Percentiles rank a stretch among this genome's conserved stretches.
phyloP scores from a whole-genome alignment of 225 moss, liverwort and hornwort species.

The Marchantia polymorpha region DNA sequence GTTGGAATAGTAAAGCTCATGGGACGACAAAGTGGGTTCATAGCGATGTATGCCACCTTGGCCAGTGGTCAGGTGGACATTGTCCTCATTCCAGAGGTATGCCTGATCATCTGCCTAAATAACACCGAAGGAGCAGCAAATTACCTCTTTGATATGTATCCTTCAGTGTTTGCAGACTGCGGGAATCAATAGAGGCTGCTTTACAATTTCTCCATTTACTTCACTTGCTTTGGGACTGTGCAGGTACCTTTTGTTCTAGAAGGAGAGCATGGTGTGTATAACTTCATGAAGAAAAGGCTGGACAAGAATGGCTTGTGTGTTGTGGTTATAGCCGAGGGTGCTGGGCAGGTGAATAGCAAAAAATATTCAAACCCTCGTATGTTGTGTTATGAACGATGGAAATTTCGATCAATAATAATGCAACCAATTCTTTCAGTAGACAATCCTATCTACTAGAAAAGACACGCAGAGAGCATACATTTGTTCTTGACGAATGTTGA shows the following conservation, averaged over 20 bases:
- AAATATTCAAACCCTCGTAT: neutral
- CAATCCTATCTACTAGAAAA: too few relatives aligned
- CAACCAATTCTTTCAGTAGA: too few relatives aligned
- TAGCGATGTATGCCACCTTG: constrained; percentile 93
- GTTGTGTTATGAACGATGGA: too few relatives aligned
- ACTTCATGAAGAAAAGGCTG: constrained; percentile 61
- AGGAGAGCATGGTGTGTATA: constrained; percentile 63
- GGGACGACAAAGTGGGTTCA: constrained; percentile 95
- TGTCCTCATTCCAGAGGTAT: constrained; percentile 90
- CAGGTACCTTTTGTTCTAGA: constrained; percentile 78
- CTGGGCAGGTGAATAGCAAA: constrained; percentile 63
- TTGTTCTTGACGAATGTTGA: too few relatives aligned
- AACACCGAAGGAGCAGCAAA: too few relatives aligned
- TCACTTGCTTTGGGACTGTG: constrained; percentile 1
- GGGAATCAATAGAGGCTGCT: neutral
- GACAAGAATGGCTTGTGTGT: constrained; percentile 82
- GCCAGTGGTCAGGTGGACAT: constrained; percentile 93
- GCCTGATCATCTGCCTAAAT: neutral
- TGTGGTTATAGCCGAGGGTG: constrained; percentile 89
- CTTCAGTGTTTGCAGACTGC: neutral
- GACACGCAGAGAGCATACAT: neutral
- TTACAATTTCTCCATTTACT: neutral
- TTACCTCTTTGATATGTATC: neutral
- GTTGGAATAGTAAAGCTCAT: constrained; percentile 88
- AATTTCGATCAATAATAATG: too few relatives aligned